Evolutionary conservation across 495 filamentous ascomycete species (phyloP).

Genomic region (Cercophora sp.): DNA sequence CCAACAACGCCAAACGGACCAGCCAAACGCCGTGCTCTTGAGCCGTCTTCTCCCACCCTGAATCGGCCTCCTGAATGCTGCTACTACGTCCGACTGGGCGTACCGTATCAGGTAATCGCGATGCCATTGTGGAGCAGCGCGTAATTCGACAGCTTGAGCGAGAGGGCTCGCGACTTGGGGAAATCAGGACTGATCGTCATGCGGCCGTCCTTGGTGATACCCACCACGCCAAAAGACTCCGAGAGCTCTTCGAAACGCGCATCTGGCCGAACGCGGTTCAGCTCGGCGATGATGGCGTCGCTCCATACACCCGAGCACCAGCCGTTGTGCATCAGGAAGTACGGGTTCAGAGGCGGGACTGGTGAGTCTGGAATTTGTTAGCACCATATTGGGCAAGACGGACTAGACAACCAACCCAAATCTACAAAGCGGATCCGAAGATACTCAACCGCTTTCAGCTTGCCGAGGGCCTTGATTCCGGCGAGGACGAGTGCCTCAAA

Average conservation of each 20-base stretch:
- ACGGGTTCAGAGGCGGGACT: conserved; percentile 59
- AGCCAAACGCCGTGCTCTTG: conserved; percentile 9
- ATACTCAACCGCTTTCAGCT: conserved; percentile 50
- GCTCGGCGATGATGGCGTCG: conserved; percentile 54
- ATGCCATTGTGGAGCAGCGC: conserved; percentile 39
- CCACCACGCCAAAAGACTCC: conserved; percentile 51
- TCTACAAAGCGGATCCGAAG: conserved; percentile 70
- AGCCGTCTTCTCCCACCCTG: not conserved
- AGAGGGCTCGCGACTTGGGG: conserved; percentile 40
- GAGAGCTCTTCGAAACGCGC: conserved; percentile 54
- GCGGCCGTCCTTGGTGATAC: conserved; percentile 49
- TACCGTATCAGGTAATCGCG: conserved; percentile 25
- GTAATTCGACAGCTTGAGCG: conserved; percentile 47
- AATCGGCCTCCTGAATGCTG: not conserved
- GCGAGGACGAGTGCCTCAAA: conserved; percentile 62
- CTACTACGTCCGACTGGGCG: not conserved
- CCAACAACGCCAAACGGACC: conserved; percentile 6
- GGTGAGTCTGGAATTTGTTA: conserved; percentile 52
- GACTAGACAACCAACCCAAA: conserved; percentile 61
- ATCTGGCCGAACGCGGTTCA: conserved; percentile 50
- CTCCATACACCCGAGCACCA: conserved; percentile 66
- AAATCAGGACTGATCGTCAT: conserved; percentile 46
- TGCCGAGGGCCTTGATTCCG: conserved; percentile 53
- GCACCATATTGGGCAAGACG: too few species aligned
- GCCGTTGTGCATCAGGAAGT: conserved; percentile 56